Percentiles rank a stretch among this genome's conserved stretches.
Conservation (phyloP, 495 filamentous ascomycete genomes). For the Zalerion maritima region DNA sequence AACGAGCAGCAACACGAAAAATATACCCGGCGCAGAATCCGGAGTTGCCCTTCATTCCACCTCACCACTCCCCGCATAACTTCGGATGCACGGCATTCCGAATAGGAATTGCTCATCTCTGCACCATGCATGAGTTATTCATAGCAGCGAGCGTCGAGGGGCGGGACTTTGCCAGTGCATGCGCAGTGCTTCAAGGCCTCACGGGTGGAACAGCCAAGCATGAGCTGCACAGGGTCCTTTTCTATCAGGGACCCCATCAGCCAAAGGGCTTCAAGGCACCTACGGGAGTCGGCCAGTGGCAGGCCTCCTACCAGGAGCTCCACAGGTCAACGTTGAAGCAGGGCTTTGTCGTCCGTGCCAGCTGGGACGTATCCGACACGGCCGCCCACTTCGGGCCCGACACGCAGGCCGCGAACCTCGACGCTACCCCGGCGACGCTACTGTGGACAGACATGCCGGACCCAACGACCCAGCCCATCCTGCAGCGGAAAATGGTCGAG, state of each 20-base stretch:
- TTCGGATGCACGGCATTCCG: too few species aligned
- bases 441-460: constrained; percentile 31
- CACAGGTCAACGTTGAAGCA: constrained; percentile 22
- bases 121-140: constrained; percentile 26
- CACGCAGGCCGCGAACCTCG: constrained; percentile 7
- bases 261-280: constrained; percentile 7
- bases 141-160: constrained; percentile 22
- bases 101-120: too few species aligned
- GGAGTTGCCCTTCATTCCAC: too few species aligned
- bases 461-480: constrained; percentile 18
- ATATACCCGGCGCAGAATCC: too few species aligned
- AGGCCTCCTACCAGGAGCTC: too few species aligned
- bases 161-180: constrained; percentile 18
- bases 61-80: too few species aligned
- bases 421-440: constrained; percentile 14
- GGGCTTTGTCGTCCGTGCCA: constrained; percentile 24
- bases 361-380: constrained; percentile 21
- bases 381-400: constrained; percentile 18
- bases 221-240: constrained; percentile 18
- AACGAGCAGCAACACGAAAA: too few species aligned
- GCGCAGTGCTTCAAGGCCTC: constrained; percentile 24
- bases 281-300: neutral
- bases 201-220: constrained; percentile 24
- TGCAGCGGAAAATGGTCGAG: constrained; percentile 26
- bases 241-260: constrained; percentile 19